These are phyloP conservation scores for Fusarium poae DNA, from an alignment of 2,329 filamentous ascomycete species.

Conservation along the genomic window DNA sequence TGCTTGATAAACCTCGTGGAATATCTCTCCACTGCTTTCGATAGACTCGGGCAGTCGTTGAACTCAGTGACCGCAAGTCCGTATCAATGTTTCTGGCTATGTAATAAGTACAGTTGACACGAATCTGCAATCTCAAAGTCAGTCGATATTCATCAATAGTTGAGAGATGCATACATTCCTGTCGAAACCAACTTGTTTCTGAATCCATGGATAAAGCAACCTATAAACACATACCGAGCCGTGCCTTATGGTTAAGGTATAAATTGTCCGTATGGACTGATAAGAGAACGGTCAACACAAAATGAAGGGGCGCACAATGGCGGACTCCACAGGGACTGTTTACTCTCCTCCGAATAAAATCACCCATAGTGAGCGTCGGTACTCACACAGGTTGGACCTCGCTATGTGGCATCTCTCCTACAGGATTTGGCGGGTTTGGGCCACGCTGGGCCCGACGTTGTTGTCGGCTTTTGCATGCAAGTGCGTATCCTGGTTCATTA, in stretches of 20 bases:
- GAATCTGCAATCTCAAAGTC: not conserved
- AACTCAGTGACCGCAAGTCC: not conserved
- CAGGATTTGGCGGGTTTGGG: constrained; percentile 14
- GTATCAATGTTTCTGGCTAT: not conserved
- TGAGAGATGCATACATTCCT: not conserved
- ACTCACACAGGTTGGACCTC: not conserved
- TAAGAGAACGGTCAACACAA: not conserved
- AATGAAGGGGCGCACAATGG: too few relatives aligned
- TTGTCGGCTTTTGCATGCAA: constrained; percentile 61
- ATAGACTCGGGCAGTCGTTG: not conserved
- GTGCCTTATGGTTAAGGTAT: not conserved
- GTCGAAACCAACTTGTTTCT: not conserved
- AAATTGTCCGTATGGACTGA: not conserved
- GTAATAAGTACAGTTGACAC: not conserved
- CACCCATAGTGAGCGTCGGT: not conserved
- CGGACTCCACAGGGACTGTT: not conserved
- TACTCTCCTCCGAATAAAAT: not conserved
- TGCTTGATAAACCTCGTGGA: not conserved
- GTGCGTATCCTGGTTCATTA: constrained; percentile 62
- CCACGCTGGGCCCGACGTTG: constrained; percentile 54
- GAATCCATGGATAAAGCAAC: not conserved
- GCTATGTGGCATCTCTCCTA: not conserved
- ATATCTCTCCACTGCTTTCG: not conserved
- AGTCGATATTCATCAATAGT: not conserved
- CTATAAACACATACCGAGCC: not conserved